phyloP scores from a whole-genome alignment of 1,139 yeast genomes.

The Hansenula lynferdii region DNA sequence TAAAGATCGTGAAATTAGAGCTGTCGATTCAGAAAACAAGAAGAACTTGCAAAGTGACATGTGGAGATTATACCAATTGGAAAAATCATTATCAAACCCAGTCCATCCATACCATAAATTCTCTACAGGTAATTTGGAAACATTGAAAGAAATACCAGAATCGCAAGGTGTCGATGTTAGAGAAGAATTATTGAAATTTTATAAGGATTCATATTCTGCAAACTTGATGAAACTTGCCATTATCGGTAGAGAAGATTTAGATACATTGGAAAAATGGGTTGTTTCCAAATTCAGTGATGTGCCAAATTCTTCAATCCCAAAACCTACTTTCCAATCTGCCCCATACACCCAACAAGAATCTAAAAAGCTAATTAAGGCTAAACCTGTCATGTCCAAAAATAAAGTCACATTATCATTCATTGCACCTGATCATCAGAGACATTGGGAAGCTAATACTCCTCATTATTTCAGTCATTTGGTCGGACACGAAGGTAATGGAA shows the following conservation, averaged over 20 bases:
- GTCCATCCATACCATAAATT: constrained; percentile 71
- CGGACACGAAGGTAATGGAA: constrained; percentile 92
- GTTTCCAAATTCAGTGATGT: constrained; percentile 61
- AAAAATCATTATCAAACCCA: constrained; percentile 66
- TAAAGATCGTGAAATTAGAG: constrained; percentile 88
- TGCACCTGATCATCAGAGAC: constrained; percentile 65
- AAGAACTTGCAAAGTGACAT: constrained; percentile 85
- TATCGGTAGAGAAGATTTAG: constrained; percentile 76
- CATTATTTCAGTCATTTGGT: constrained; percentile 72
- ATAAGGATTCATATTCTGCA: constrained; percentile 59
- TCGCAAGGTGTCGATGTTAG: constrained; percentile 51
- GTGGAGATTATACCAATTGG: constrained; percentile 88
- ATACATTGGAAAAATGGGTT: constrained; percentile 67
- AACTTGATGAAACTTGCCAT: constrained; percentile 85
- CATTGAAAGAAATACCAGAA: constrained; percentile 55
- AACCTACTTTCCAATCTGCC: constrained; percentile 46
- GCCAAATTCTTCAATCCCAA: constrained; percentile 46
- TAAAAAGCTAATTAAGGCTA: constrained; percentile 55
- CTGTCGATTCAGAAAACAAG: constrained; percentile 94
- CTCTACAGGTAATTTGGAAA: constrained; percentile 66
- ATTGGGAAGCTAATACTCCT: constrained; percentile 67
- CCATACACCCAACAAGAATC: constrained; percentile 41
- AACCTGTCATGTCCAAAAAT: constrained; percentile 79
- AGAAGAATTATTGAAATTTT: constrained; percentile 58
- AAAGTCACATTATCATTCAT: constrained; percentile 63